A percentile compares a stretch with the other conserved stretches of the same genome.
These are phyloP conservation scores for Fusarium mundagurra DNA, from an alignment of 2,329 filamentous ascomycete genomes.

Conservation along the genomic window DNA sequence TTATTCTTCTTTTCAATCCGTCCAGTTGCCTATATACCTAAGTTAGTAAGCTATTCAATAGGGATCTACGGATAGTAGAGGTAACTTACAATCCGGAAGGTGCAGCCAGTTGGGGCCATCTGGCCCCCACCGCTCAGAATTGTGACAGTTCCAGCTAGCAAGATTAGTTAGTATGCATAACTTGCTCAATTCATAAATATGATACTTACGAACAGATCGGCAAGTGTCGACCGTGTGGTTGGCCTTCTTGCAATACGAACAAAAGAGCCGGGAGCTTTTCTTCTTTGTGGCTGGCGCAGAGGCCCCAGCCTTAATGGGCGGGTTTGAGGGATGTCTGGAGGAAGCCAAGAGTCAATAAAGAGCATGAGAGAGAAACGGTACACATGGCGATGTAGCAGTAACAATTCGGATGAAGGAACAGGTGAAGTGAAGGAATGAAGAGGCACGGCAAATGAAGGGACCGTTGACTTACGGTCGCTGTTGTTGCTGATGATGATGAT, in stretches of 20 bases:
- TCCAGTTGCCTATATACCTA: background rate
- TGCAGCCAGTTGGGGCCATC: background rate
- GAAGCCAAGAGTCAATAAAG: background rate
- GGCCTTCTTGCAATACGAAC: fast-evolving
- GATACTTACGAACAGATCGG: fast-evolving
- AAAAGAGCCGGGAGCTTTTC: fast-evolving
- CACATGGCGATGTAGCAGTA: background rate
- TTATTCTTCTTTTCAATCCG: fast-evolving
- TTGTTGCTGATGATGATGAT: background rate
- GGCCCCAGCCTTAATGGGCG: no score
- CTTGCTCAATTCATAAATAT: background rate
- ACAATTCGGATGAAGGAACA: background rate
- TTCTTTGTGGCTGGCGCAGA: background rate
- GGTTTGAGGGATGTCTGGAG: background rate
- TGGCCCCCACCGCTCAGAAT: background rate
- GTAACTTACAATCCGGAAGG: background rate
- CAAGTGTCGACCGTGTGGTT: fast-evolving
- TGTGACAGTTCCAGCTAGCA: fast-evolving
- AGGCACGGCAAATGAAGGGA: background rate
- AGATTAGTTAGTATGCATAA: background rate
- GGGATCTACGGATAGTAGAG: background rate
- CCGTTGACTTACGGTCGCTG: background rate
- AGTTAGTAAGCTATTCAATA: background rate
- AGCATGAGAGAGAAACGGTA: background rate
- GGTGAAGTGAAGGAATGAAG: background rate